Evolutionary conservation across 2,329 filamentous ascomycete species (phyloP).

Genomic region (Cordyceps militaris): DNA sequence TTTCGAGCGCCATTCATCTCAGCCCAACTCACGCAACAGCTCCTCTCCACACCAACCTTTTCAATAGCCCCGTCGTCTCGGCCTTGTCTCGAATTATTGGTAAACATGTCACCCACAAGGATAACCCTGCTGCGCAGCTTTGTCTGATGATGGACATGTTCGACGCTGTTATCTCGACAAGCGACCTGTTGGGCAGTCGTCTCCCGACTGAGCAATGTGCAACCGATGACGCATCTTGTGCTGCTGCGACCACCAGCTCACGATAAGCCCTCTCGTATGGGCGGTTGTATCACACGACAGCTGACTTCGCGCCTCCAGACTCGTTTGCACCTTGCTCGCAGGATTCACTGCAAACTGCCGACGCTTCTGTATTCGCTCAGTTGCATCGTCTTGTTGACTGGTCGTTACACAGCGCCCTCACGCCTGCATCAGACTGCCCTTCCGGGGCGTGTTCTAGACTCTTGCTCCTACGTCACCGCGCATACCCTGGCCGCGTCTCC

Average conservation of each 20-base stretch:
- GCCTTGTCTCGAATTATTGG: neutral
- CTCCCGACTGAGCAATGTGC: neutral
- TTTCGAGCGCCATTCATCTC: too few species aligned
- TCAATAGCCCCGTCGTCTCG: neutral
- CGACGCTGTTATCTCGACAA: neutral
- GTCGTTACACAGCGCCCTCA: constrained; percentile 1
- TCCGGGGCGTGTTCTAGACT: constrained; percentile 9
- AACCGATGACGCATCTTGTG: neutral
- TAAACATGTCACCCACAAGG: neutral
- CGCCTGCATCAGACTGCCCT: neutral
- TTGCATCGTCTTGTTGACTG: constrained; percentile 4
- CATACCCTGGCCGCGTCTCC: constrained; percentile 1
- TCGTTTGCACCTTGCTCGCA: neutral
- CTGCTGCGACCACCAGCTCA: neutral
- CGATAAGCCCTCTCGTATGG: neutral
- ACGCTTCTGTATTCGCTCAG: neutral
- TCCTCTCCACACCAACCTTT: neutral
- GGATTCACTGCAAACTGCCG: neutral
- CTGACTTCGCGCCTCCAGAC: neutral
- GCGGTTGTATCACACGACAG: neutral
- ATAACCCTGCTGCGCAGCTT: neutral
- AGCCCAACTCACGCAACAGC: neutral
- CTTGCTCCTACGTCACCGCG: constrained; percentile 7
- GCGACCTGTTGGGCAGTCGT: neutral
- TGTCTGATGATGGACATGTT: neutral